phyloP scores from a whole-genome alignment of 1,139 yeast genomes.

The Entelexis paramagnoliae region DNA sequence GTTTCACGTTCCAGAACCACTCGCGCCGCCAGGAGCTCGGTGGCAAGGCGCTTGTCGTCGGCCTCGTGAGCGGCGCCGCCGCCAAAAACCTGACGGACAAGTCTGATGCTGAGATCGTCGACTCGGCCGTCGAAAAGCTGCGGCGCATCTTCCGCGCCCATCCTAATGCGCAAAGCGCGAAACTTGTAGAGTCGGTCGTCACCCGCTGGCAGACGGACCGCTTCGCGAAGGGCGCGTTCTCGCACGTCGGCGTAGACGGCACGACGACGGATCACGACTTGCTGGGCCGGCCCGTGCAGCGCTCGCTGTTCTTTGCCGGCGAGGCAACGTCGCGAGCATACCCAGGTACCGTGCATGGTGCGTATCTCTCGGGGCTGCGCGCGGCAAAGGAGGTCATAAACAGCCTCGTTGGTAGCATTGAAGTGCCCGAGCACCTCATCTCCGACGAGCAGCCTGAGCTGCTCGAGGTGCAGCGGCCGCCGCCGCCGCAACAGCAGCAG shows the following conservation, averaged over 20 bases:
- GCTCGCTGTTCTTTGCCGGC: slow-evolving; percentile 37
- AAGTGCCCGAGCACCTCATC: slow-evolving; percentile 34
- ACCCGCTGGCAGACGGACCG: slow-evolving; percentile 39
- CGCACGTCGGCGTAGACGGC: slow-evolving; percentile 37
- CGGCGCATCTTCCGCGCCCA: slow-evolving; percentile 27
- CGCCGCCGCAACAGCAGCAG: not conserved
- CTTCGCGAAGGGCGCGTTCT: slow-evolving; percentile 35
- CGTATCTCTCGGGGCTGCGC: slow-evolving; percentile 37
- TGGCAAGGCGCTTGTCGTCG: slow-evolving; percentile 33
- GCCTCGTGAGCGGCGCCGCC: slow-evolving; percentile 36
- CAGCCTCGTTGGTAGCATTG: slow-evolving; percentile 35
- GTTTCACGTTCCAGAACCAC: slow-evolving; percentile 36
- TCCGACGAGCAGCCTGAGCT: slow-evolving; percentile 17
- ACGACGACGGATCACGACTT: slow-evolving; percentile 37
- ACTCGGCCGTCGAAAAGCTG: slow-evolving; percentile 31
- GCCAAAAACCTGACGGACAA: slow-evolving; percentile 31
- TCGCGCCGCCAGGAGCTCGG: slow-evolving; percentile 30
- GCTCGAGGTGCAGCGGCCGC: not conserved
- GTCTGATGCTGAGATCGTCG: slow-evolving; percentile 32
- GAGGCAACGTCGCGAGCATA: slow-evolving; percentile 38
- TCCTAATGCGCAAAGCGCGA: slow-evolving; percentile 21
- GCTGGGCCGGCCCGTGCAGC: slow-evolving; percentile 34
- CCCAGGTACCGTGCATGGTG: slow-evolving; percentile 41
- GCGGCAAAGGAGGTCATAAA: slow-evolving; percentile 37
- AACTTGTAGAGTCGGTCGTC: slow-evolving; percentile 34